Evolutionary conservation across 2,329 filamentous ascomycete species (phyloP).

Genomic region (Zasmidium citrigriseum): DNA sequence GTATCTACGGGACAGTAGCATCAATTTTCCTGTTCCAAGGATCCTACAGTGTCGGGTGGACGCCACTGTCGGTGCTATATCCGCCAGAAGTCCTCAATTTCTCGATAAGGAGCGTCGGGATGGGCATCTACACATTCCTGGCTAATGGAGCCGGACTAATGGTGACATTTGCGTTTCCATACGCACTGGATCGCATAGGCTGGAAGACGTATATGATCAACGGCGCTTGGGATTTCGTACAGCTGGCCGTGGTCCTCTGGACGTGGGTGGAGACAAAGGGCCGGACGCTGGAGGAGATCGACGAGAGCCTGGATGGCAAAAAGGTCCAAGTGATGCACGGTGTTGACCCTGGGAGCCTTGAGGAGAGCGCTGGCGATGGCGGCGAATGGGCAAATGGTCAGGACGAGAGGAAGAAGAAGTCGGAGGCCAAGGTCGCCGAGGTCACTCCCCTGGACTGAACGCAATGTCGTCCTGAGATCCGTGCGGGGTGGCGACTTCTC

Average conservation of each 20-base stretch:
- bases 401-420: background rate
- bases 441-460: background rate
- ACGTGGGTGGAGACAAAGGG: slow-evolving; percentile 11
- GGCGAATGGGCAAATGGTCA: background rate
- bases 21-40: slow-evolving; percentile 55
- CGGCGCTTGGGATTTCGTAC: slow-evolving; percentile 7
- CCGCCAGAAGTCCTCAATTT: slow-evolving; percentile 52
- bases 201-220: slow-evolving; percentile 66
- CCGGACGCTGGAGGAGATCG: slow-evolving; percentile 12
- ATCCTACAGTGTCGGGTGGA: slow-evolving; percentile 52
- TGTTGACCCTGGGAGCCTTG: background rate
- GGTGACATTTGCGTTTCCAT: slow-evolving; percentile 38
- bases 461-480: no score
- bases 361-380: background rate
- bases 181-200: slow-evolving; percentile 57
- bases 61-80: slow-evolving; percentile 49
- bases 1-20: slow-evolving; percentile 46
- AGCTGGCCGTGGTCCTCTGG: slow-evolving; percentile 7
- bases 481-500: no score
- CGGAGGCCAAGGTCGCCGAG: background rate
- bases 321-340: slow-evolving; percentile 2
- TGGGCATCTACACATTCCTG: slow-evolving; percentile 39
- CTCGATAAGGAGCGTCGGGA: slow-evolving; percentile 48
- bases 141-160: slow-evolving; percentile 7
- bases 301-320: slow-evolving; percentile 5